Evolutionary conservation across 1,139 yeast species (phyloP), one percentile per base, ranked within the genome.

Genomic region (Casaregolazyma lundiana): DNA sequence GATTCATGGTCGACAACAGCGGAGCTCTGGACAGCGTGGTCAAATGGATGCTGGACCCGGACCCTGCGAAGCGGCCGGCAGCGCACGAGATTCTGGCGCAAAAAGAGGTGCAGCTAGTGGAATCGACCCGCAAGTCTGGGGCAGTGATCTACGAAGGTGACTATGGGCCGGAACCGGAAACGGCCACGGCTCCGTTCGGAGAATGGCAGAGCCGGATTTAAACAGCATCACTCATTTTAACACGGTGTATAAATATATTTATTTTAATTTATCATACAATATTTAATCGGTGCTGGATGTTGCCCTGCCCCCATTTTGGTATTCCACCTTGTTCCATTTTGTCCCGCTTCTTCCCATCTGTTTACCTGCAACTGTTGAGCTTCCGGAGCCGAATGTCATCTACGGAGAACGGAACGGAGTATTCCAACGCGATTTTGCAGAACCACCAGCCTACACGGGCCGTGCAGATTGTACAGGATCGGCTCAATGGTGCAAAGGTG

Each of bases 141-240:
- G 97, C 97, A 1, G 86, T 92, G 1, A 86, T 92, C 54, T 94
- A 84, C 59, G 99, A 92, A 67, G 98, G 97, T 34, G 97, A 92
- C 58, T 90, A 78, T 64, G 98, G 98, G 0, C 97, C 97, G 6
- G 69, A 72, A 51, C 81, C 82, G 3, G 72, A 53, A 15, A 47
- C 45, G 9, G 41, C 35, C 22, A n/a, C 39, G 19, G 24, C 34
- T 26, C 13, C 37, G 20, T 30, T 30, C n/a, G 40, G 29, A 7
- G 45, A 42, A 29, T 42, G 45, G 45, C 45, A 41, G 38, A 32
- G 38, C n/a, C 26, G 43, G 11, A 41, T 41, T 13, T 41, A 34
- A n/a, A 13, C 11, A 34, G 2, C 21, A 17, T 32, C 13, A 16
- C 35, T n/a, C 36, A n/a, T 18, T 9, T 19, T 36, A n/a, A 15